Evolutionary conservation across 176 grass and related monocot genomes (phyloP).

Genomic region (Aegilops speltoides): DNA sequence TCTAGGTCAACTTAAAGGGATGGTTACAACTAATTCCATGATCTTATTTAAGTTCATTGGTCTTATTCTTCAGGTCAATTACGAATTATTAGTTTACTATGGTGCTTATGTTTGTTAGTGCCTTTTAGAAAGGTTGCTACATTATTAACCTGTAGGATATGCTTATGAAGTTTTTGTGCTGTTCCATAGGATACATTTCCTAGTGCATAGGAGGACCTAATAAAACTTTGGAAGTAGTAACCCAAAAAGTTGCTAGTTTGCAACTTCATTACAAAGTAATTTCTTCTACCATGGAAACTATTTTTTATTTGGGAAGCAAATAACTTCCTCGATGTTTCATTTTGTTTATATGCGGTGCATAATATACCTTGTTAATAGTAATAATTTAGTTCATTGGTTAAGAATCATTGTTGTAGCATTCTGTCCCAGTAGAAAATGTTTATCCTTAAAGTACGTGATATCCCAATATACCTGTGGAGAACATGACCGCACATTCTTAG

Average conservation of each 20-base stretch:
- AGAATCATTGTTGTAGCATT: not conserved
- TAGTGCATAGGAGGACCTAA: not conserved
- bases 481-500: not conserved
- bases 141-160: not conserved
- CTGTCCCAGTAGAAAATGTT: not conserved
- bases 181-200: not conserved
- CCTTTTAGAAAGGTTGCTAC: not conserved
- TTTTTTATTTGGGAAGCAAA: not conserved
- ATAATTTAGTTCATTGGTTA: not conserved
- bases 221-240: not conserved
- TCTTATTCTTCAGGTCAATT: not conserved
- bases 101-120: not conserved
- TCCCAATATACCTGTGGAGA: not conserved
- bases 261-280: not conserved
- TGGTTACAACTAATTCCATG: not conserved
- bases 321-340: not conserved
- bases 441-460: not conserved
- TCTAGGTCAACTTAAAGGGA: not conserved
- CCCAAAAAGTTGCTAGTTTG: not conserved
- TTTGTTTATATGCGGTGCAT: not conserved
- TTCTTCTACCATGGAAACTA: not conserved
- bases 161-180: not conserved
- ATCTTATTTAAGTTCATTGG: not conserved
- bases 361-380: not conserved
- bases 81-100: not conserved